These are phyloP conservation scores for Cyclocybe cylindracea DNA, from an alignment of 768 basidiomycete species.

Conservation along the genomic window DNA sequence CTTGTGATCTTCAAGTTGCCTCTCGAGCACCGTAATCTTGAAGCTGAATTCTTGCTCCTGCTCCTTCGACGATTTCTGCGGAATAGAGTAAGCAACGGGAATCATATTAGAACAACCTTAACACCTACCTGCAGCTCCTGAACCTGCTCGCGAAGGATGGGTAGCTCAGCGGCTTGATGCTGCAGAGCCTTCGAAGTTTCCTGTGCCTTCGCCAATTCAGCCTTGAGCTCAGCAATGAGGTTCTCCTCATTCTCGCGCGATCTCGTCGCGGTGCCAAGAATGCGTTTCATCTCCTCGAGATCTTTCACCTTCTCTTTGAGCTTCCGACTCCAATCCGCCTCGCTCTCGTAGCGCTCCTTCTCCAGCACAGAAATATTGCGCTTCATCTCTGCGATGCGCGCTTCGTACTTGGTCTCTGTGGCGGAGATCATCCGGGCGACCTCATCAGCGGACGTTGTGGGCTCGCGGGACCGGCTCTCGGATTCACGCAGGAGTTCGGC, in stretches of 20 bases:
- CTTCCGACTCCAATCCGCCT: constrained; percentile 88
- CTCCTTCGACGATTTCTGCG: constrained; percentile 34
- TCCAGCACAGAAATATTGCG: constrained; percentile 65
- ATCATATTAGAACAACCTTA: not conserved
- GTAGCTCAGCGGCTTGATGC: constrained; percentile 56
- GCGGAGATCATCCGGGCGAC: constrained; percentile 73
- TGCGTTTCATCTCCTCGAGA: constrained; percentile 66
- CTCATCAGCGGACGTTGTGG: constrained; percentile 58
- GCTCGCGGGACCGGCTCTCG: constrained; percentile 44
- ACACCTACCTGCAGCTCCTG: constrained; percentile 65
- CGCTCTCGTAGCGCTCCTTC: constrained; percentile 82
- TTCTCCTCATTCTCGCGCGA: constrained; percentile 62
- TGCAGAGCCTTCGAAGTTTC: constrained; percentile 50
- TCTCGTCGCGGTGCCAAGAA: constrained; percentile 58
- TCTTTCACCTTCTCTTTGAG: constrained; percentile 78
- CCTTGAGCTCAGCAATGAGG: constrained; percentile 48
- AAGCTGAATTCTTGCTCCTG: constrained; percentile 47
- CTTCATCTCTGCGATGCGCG: constrained; percentile 71
- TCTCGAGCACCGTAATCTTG: constrained; percentile 56
- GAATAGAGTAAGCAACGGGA: not conserved
- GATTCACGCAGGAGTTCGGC: constrained; percentile 63
- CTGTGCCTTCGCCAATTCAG: constrained; percentile 54
- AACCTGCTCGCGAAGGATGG: constrained; percentile 45
- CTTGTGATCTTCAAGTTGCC: constrained; percentile 73
- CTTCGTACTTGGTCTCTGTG: constrained; percentile 76